Conservation (phyloP, 1,284 basidiomycete genomes). For the Ganoderma lucidum region DNA sequence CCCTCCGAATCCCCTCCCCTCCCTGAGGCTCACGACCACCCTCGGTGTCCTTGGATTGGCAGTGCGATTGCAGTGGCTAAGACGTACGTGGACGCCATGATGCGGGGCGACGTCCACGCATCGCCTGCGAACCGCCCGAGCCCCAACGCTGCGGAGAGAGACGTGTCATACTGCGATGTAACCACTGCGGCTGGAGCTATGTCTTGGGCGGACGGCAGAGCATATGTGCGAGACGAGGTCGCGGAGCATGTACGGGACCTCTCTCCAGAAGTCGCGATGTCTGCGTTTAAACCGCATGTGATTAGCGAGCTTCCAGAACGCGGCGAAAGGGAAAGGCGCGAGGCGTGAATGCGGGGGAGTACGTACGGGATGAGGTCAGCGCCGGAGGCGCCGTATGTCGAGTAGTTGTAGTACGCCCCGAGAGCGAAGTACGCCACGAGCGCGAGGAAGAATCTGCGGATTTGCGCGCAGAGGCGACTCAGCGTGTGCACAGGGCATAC, state of each 20-base stretch:
- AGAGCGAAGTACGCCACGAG: slow-evolving; percentile 74
- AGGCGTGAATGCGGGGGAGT: slow-evolving; percentile 5
- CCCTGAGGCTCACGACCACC: not conserved
- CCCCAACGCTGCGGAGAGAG: not conserved
- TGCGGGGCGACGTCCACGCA: not conserved
- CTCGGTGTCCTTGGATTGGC: not conserved
- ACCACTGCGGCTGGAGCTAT: slow-evolving; percentile 67
- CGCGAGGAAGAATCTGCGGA: slow-evolving; percentile 66
- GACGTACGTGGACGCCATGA: not conserved
- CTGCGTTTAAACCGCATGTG: slow-evolving; percentile 45
- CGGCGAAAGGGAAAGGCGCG: slow-evolving; percentile 1
- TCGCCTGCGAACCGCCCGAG: not conserved
- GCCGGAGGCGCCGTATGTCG: slow-evolving; percentile 82
- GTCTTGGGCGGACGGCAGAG: slow-evolving; percentile 70
- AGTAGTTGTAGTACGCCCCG: slow-evolving; percentile 86
- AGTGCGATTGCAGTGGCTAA: not conserved
- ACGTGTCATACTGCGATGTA: slow-evolving; percentile 74
- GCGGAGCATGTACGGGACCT: slow-evolving; percentile 83
- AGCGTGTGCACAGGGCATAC: no score
- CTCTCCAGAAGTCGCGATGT: slow-evolving; percentile 88
- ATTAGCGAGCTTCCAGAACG: slow-evolving; percentile 10
- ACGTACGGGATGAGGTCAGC: slow-evolving; percentile 82
- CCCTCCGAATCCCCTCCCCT: not conserved
- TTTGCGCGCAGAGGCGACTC: no score
- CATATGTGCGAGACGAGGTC: slow-evolving; percentile 82